Evolutionary conservation across 257 asterid species (phyloP).

Genomic region (Fraxinus anomala): DNA sequence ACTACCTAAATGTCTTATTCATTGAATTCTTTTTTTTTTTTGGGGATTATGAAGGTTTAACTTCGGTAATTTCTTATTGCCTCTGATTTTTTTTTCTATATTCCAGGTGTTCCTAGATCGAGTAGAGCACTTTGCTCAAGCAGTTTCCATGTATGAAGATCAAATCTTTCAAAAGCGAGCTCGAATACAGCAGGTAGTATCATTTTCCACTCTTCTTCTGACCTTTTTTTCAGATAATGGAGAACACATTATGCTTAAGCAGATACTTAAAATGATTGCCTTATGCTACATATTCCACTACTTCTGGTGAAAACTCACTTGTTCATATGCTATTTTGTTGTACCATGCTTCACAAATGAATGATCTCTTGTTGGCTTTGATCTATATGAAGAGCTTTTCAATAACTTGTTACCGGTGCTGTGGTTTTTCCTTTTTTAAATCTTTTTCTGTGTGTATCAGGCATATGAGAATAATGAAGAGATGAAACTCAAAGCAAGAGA

Average conservation of each 20-base stretch:
- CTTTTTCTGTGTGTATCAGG: constrained; percentile 44
- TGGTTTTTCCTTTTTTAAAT: background rate
- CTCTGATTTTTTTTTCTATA: constrained; percentile 23
- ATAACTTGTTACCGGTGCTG: constrained; percentile 16
- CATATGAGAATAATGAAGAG: constrained; percentile 72
- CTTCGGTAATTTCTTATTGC: background rate
- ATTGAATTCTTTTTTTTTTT: constrained; percentile 11
- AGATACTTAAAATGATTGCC: constrained; percentile 12
- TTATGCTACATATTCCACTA: constrained; percentile 12
- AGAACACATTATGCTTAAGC: constrained; percentile 12
- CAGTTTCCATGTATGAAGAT: constrained; percentile 80
- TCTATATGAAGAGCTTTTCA: constrained; percentile 11
- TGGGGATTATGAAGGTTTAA: background rate
- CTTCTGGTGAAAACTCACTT: background rate
- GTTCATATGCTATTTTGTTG: background rate
- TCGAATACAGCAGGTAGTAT: constrained; percentile 75
- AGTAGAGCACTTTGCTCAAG: constrained; percentile 86
- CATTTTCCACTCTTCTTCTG: constrained; percentile 20
- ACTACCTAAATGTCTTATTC: background rate
- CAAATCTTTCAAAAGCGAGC: constrained; percentile 85
- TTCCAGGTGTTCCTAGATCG: constrained; percentile 80
- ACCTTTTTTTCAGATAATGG: constrained; percentile 8
- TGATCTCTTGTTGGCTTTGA: constrained; percentile 23
- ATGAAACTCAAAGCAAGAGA: constrained; percentile 66
- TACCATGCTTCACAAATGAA: constrained; percentile 16